These are phyloP conservation scores for Cucurbita moschata DNA, from an alignment of 306 rosid genomes.

Conservation along the genomic window DNA sequence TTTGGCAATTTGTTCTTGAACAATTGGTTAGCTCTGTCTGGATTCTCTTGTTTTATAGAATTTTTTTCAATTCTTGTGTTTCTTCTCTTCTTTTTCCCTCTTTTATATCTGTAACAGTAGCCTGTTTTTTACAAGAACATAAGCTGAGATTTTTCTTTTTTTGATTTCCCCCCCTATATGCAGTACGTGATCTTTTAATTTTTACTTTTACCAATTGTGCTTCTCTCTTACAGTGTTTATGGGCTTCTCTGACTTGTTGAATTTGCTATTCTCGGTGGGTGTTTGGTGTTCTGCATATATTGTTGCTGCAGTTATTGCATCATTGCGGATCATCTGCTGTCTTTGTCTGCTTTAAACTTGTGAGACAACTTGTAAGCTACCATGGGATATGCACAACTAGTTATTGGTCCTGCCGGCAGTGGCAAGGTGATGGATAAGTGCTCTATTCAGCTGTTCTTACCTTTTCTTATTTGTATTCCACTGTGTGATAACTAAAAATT, in stretches of 20 bases:
- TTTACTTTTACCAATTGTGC: background rate
- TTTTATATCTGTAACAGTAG: background rate
- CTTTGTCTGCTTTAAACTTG: conserved; percentile 19
- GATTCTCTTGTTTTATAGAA: background rate
- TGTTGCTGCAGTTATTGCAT: conserved; percentile 42
- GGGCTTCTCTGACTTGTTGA: conserved; percentile 30
- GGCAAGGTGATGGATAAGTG: conserved; percentile 43
- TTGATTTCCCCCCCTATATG: no score
- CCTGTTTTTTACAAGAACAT: background rate
- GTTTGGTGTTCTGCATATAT: conserved; percentile 52
- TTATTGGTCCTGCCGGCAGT: conserved; percentile 63
- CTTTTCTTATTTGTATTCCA: background rate
- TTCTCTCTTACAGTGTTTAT: conserved; percentile 16
- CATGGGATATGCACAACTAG: conserved; percentile 57
- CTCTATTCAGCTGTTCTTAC: background rate
- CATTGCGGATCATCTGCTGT: conserved; percentile 30
- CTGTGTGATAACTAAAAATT: background rate
- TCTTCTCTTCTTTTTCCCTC: background rate
- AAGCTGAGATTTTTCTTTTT: background rate
- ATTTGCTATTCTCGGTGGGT: conserved; percentile 29
- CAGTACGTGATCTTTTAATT: background rate
- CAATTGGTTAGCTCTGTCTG: background rate
- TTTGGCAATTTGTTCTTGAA: background rate
- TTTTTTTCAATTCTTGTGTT: background rate
- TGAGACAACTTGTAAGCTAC: background rate